Conservation (phyloP, 2,329 filamentous ascomycete genomes). For the Fusarium armeniacum region DNA sequence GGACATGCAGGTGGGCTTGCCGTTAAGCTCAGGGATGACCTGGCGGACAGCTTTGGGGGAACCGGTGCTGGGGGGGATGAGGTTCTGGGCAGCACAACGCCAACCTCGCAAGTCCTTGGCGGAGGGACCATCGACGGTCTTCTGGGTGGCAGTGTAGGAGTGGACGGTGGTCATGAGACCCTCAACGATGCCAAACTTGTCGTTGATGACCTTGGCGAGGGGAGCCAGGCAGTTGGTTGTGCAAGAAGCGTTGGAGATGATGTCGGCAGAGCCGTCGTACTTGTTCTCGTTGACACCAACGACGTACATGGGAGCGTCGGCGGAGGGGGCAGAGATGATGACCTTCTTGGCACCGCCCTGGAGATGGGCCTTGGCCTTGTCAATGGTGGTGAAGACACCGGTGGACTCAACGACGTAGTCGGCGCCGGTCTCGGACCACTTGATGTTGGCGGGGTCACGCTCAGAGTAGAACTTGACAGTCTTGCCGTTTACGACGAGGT, state of each 20-base stretch:
- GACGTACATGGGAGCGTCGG: constrained; percentile 99
- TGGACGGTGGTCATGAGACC: constrained; percentile 99
- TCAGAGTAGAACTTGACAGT: constrained; percentile 94
- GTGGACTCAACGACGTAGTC: constrained; percentile 98
- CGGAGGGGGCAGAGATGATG: constrained; percentile 90
- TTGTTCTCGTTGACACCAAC: constrained; percentile 98
- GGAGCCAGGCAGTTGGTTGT: constrained; percentile 99
- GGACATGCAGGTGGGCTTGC: constrained; percentile 99
- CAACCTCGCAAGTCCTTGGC: constrained; percentile 99
- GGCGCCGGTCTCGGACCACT: constrained; percentile 88
- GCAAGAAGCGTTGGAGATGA: constrained; percentile 99
- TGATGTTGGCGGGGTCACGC: constrained; percentile 90
- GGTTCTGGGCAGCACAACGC: constrained; percentile 98
- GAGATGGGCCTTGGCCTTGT: constrained; percentile 95
- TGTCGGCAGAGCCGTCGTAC: constrained; percentile 90
- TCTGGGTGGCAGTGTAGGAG: constrained; percentile 99
- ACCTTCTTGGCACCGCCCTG: constrained; percentile 99
- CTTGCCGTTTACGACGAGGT: constrained; percentile 94
- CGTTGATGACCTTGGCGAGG: constrained; percentile 98
- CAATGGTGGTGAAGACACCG: constrained; percentile 98
- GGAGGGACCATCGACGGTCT: constrained; percentile 93
- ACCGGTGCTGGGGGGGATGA: constrained; percentile 99
- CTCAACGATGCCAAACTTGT: constrained; percentile 97
- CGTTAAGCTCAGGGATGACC: constrained; percentile 97
- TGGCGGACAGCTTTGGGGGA: constrained; percentile 99